Percentiles rank a stretch among this genome's conserved stretches.
These are phyloP conservation scores for Emericellopsis terricola DNA, from an alignment of 495 filamentous ascomycete genomes.

Conservation along the genomic window DNA sequence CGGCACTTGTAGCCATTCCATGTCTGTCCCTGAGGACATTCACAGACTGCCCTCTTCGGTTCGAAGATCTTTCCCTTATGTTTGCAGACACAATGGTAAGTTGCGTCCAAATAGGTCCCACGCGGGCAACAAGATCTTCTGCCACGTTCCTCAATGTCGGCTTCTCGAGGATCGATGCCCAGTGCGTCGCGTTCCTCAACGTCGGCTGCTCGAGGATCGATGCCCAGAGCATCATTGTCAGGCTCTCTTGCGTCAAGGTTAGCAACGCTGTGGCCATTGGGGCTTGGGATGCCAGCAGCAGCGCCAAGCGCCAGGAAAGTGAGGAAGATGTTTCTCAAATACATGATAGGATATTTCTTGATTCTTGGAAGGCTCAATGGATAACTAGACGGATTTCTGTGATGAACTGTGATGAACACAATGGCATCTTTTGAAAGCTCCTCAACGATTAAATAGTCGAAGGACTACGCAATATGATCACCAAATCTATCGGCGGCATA, in stretches of 20 bases:
- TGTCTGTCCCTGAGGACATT: neutral
- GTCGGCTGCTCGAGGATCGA: neutral
- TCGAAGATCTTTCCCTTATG: slow-evolving; percentile 1
- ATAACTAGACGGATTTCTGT: too few relatives aligned
- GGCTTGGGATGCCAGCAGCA: neutral
- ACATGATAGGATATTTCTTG: too few relatives aligned
- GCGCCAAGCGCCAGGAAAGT: neutral
- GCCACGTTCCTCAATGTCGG: neutral
- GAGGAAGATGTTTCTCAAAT: neutral
- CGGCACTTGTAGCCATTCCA: neutral
- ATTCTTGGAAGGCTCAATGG: too few relatives aligned
- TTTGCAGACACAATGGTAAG: slow-evolving; percentile 1
- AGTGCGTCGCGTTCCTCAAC: neutral
- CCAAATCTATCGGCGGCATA: too few relatives aligned
- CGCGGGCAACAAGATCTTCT: neutral
- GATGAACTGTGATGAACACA: too few relatives aligned
- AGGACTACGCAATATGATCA: too few relatives aligned
- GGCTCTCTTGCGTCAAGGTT: neutral
- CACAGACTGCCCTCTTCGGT: neutral
- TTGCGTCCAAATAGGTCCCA: neutral
- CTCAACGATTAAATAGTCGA: too few relatives aligned
- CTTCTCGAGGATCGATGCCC: neutral
- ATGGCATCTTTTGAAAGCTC: too few relatives aligned
- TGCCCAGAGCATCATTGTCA: neutral
- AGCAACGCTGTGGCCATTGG: neutral